Conservation (phyloP, 768 basidiomycete genomes). For the Suillus paluster region DNA sequence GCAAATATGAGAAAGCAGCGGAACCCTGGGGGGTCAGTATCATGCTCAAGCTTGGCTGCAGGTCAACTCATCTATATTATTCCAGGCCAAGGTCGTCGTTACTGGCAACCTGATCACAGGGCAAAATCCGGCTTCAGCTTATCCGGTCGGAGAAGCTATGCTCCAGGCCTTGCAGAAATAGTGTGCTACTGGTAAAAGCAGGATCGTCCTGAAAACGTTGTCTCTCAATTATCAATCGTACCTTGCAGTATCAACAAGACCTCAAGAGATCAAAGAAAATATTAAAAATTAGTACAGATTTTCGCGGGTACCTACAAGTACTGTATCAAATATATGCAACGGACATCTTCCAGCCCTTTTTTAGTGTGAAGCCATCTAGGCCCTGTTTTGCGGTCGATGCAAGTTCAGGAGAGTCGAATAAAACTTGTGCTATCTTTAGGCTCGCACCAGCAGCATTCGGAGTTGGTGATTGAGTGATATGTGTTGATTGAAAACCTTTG, state of each 20-base stretch:
- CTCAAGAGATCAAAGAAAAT: neutral
- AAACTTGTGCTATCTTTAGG: conserved; percentile 80
- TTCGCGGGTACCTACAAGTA: conserved; percentile 9
- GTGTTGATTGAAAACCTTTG: conserved; percentile 76
- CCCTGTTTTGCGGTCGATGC: conserved; percentile 81
- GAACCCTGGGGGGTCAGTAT: conserved; percentile 60
- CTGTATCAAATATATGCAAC: conserved; percentile 62
- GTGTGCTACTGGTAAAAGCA: conserved; percentile 3
- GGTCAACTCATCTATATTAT: neutral
- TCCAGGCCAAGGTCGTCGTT: conserved; percentile 51
- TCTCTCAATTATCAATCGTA: neutral
- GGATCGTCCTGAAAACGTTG: neutral
- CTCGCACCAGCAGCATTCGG: conserved; percentile 66
- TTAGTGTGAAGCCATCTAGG: conserved; percentile 83
- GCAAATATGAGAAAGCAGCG: conserved; percentile 60
- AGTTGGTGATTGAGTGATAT: conserved; percentile 70
- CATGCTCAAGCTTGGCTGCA: neutral
- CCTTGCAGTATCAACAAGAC: neutral
- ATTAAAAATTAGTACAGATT: conserved; percentile 16
- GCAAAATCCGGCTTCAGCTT: conserved; percentile 75
- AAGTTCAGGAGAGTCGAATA: conserved; percentile 76
- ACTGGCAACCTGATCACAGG: conserved; percentile 69
- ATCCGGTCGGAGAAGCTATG: conserved; percentile 57
- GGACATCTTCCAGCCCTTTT: conserved; percentile 84
- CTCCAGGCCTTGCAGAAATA: conserved; percentile 49